A percentile compares a stretch with the other conserved stretches of the same genome.
Conservation (phyloP, 768 basidiomycete genomes). For the Postia placenta region DNA sequence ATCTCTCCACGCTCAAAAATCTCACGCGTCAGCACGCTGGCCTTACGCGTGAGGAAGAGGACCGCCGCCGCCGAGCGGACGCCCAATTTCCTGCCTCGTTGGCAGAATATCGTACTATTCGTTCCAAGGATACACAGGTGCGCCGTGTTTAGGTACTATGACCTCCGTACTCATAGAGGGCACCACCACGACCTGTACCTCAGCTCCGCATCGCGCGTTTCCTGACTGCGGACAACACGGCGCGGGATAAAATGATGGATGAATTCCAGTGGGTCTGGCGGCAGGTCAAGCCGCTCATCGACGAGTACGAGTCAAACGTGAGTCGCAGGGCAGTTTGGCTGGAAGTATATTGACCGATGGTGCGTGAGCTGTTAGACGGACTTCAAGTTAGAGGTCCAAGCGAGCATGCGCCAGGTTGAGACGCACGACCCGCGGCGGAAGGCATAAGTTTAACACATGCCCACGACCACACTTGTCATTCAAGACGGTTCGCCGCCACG, state of each 20-base stretch:
- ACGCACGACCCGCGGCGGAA: conserved; percentile 12
- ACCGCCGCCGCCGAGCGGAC: conserved; percentile 22
- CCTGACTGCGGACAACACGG: conserved; percentile 22
- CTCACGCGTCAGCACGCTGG: conserved; percentile 11
- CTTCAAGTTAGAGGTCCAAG: conserved; percentile 7
- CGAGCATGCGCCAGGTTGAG: conserved; percentile 6
- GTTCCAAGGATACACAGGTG: conserved; percentile 30
- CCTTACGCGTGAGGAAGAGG: conserved; percentile 17
- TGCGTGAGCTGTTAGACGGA: neutral
- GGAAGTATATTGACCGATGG: neutral
- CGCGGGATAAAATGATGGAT: conserved; percentile 40
- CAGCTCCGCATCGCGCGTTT: conserved; percentile 44
- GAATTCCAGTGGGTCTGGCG: conserved; percentile 50
- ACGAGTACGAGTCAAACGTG: conserved; percentile 37
- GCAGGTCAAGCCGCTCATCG: conserved; percentile 38
- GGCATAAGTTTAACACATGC: no score
- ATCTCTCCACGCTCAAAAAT: conserved; percentile 21
- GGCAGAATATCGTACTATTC: conserved; percentile 25
- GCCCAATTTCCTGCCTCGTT: conserved; percentile 27
- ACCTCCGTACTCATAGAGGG: neutral
- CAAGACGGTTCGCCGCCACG: no score
- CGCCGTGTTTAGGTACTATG: neutral
- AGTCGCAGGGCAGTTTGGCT: no score
- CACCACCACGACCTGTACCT: neutral
- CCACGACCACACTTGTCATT: no score